These are phyloP conservation scores for Sinapis alba DNA, from an alignment of 441 rosid species.

Conservation along the genomic window DNA sequence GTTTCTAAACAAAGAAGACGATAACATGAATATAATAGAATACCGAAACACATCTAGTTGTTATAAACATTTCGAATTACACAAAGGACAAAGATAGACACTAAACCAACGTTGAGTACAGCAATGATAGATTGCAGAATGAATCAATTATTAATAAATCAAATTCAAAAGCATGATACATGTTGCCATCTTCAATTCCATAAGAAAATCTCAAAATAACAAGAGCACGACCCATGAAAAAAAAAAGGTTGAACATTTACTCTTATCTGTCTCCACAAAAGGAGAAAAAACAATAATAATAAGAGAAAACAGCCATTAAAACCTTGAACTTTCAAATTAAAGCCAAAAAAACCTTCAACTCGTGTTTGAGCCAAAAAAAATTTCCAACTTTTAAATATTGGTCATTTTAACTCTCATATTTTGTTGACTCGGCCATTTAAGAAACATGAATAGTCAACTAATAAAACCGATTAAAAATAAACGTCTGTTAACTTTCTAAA, in stretches of 20 bases:
- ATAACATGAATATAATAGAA: not conserved
- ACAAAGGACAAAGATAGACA: not conserved
- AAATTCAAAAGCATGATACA: not conserved
- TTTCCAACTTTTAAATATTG: too few species aligned
- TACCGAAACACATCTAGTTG: constrained; percentile 8
- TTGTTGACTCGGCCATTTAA: too few species aligned
- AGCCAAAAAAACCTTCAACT: too few species aligned
- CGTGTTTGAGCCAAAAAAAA: too few species aligned
- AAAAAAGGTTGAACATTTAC: not conserved
- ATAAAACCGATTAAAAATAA: too few species aligned
- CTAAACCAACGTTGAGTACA: not conserved
- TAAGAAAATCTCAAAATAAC: not conserved
- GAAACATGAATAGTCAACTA: too few species aligned
- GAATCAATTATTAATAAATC: not conserved
- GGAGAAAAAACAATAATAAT: too few species aligned
- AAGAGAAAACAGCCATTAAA: too few species aligned
- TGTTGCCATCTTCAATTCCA: not conserved
- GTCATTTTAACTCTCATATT: too few species aligned
- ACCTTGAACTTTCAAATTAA: too few species aligned
- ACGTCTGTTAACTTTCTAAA: too few species aligned
- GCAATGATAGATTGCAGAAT: constrained; percentile 6
- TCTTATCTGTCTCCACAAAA: not conserved
- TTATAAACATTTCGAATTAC: not conserved
- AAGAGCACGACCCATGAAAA: constrained; percentile 7
- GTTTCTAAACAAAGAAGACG: constrained; percentile 52